Evolutionary conservation across 164 flowering plant genomes (phyloP), one percentile per base, ranked within the genome.

Genomic region (Litsea cubeba): DNA sequence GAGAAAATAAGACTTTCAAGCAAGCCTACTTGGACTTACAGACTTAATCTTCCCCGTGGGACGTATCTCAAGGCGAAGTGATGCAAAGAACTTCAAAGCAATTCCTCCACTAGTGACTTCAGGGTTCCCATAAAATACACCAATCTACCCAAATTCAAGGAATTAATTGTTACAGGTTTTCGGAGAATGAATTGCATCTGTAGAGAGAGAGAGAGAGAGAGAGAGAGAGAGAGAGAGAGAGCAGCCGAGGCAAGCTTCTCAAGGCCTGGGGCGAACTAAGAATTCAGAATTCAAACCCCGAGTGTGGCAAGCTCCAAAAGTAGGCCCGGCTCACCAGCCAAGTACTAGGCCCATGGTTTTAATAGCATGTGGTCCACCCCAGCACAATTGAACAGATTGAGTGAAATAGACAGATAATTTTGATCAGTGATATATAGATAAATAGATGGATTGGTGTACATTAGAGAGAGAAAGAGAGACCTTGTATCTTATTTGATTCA

Each of bases 61-160:
- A 62, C 99, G 96, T 80, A 93, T 90, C 80, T 95, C 99, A 75
- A 93, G 94, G 63, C 98, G 98, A 84, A 95, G 83, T 32, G 99
- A 95, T 54, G 99, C 98, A 84, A 93, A 95, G 83, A 95, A 95
- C 84, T 95, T 95, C 75, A 95, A 79, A 75, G 99, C 98, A 79
- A 95, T 92, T 26, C 99, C 99, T 76, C 99, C 99, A 82, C 97
- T 93, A 20, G 99, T 95, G 74, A 95, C 99, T 87, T 95, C 99
- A 72, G 99, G 99, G 83, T 93, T 95, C 76, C 99, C 98, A 81
- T 95, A 95, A n/a, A 84, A 92, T 5, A 95, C 99, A 71, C 99
- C 98, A 84, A 95, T 95, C 99, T 95, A 63, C 24, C 62, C 73
- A 82, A 65, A 75, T 72, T 7, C 12, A 74, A 66, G 8, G 30